A percentile compares a stretch with the other conserved stretches of the same genome.
These are phyloP conservation scores for Friedmanniomyces simplex DNA, from an alignment of 495 filamentous ascomycete genomes.

Conservation along the genomic window DNA sequence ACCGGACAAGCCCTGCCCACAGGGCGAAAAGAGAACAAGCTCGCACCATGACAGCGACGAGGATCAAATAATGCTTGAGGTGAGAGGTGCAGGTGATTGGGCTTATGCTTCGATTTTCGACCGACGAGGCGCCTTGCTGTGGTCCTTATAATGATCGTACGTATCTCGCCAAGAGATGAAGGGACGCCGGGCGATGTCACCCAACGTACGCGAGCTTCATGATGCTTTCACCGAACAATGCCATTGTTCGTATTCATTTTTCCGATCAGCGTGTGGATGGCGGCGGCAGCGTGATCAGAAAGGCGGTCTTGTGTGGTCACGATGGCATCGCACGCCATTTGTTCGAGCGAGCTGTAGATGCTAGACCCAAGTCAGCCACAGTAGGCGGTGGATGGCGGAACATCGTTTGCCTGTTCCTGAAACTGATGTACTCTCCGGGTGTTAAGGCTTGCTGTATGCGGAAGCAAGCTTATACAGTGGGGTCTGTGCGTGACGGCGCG, in stretches of 20 bases:
- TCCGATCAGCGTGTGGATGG: neutral
- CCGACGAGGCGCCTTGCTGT: neutral
- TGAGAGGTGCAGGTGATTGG: too few species aligned
- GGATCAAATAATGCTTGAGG: neutral
- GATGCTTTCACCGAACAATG: neutral
- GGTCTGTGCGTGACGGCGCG: neutral
- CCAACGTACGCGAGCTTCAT: neutral
- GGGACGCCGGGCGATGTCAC: neutral
- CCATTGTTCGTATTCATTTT: neutral
- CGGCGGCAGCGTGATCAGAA: neutral
- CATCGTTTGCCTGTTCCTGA: neutral
- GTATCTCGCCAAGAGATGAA: neutral
- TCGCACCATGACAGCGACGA: neutral
- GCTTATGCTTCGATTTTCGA: neutral
- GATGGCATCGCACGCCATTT: neutral
- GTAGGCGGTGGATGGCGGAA: neutral
- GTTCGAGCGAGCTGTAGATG: neutral
- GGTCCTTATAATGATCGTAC: neutral
- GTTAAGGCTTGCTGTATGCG: neutral
- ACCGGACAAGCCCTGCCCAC: neutral
- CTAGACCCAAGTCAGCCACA: neutral
- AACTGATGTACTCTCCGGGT: neutral
- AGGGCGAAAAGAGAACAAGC: neutral
- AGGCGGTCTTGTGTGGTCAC: neutral
- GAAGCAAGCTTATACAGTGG: neutral